A percentile compares a stretch with the other conserved stretches of the same genome.
Evolutionary conservation across 2,329 filamentous ascomycete species (phyloP).

Genomic region (Penicillium occitanis): DNA sequence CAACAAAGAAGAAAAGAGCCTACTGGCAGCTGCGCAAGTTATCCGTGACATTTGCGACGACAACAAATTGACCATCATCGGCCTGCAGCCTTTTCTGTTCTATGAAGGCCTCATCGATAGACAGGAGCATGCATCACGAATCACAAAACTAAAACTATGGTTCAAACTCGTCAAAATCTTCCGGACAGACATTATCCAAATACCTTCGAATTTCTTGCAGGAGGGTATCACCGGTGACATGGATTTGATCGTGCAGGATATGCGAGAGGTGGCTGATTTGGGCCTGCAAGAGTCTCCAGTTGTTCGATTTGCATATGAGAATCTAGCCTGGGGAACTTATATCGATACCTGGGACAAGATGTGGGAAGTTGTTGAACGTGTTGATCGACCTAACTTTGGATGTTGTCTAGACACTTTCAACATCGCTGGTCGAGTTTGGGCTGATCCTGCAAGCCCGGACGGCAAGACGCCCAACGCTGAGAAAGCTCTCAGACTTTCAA

Average conservation of each 20-base stretch:
- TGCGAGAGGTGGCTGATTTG: constrained; percentile 65
- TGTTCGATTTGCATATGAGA: constrained; percentile 71
- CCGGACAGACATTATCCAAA: constrained; percentile 63
- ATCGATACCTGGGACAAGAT: constrained; percentile 68
- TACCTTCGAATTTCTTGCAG: constrained; percentile 66
- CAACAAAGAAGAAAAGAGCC: constrained; percentile 44
- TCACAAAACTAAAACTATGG: constrained; percentile 67
- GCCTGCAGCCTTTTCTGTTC: constrained; percentile 70
- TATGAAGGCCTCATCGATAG: constrained; percentile 69
- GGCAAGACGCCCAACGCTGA: constrained; percentile 46
- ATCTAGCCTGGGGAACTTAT: constrained; percentile 67
- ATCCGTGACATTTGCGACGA: constrained; percentile 51
- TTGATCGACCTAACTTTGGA: constrained; percentile 70
- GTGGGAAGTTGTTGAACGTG: constrained; percentile 65
- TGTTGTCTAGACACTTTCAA: constrained; percentile 76
- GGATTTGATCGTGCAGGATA: constrained; percentile 59
- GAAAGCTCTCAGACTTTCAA: constrained; percentile 52
- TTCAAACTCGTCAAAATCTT: constrained; percentile 62
- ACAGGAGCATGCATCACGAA: constrained; percentile 49
- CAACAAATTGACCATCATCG: constrained; percentile 33
- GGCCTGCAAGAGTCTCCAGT: constrained; percentile 56
- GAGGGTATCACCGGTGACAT: constrained; percentile 49
- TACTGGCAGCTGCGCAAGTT: constrained; percentile 58
- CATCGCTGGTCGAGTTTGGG: constrained; percentile 68
- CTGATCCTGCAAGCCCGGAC: constrained; percentile 57